Conservation (phyloP, 805 yeast species). For the Yarrowia sp. region DNA sequence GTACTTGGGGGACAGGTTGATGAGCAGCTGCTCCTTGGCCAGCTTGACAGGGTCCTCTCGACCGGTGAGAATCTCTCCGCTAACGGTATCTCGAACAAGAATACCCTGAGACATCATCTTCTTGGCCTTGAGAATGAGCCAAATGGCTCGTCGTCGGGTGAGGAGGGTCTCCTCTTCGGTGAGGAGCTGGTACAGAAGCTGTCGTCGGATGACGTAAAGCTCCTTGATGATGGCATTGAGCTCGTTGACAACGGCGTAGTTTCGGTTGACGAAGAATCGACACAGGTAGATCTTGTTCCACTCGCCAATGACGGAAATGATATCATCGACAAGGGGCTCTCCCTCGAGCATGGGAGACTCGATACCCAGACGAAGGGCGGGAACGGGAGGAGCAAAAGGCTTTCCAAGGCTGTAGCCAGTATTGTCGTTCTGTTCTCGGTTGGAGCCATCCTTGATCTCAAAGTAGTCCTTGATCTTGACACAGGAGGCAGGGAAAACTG, state of each 20-base stretch:
- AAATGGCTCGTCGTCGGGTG: slow-evolving; percentile 35
- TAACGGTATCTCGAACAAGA: slow-evolving; percentile 34
- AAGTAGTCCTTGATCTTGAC: slow-evolving; percentile 32
- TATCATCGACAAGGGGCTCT: slow-evolving; percentile 38
- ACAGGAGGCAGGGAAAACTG: slow-evolving; percentile 34
- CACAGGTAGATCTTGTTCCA: slow-evolving; percentile 36
- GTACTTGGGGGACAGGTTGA: slow-evolving; percentile 69
- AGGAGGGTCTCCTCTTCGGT: slow-evolving; percentile 34
- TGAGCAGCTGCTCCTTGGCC: slow-evolving; percentile 63
- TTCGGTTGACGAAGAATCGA: slow-evolving; percentile 33
- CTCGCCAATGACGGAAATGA: slow-evolving; percentile 36
- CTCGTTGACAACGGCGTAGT: slow-evolving; percentile 32
- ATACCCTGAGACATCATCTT: slow-evolving; percentile 37
- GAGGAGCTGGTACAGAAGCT: slow-evolving; percentile 32
- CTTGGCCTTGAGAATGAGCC: slow-evolving; percentile 35
- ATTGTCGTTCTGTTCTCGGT: background rate
- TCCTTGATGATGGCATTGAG: slow-evolving; percentile 33
- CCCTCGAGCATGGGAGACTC: slow-evolving; percentile 29
- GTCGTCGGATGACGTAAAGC: slow-evolving; percentile 33
- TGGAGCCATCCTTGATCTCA: slow-evolving; percentile 18
- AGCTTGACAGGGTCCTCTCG: slow-evolving; percentile 50
- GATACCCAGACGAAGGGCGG: slow-evolving; percentile 31
- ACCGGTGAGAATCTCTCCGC: slow-evolving; percentile 35
- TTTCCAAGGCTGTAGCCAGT: slow-evolving; percentile 22
- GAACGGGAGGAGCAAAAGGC: slow-evolving; percentile 31